phyloP scores from a whole-genome alignment of 2,329 filamentous ascomycete genomes.

The Scedosporium aurantiacum region DNA sequence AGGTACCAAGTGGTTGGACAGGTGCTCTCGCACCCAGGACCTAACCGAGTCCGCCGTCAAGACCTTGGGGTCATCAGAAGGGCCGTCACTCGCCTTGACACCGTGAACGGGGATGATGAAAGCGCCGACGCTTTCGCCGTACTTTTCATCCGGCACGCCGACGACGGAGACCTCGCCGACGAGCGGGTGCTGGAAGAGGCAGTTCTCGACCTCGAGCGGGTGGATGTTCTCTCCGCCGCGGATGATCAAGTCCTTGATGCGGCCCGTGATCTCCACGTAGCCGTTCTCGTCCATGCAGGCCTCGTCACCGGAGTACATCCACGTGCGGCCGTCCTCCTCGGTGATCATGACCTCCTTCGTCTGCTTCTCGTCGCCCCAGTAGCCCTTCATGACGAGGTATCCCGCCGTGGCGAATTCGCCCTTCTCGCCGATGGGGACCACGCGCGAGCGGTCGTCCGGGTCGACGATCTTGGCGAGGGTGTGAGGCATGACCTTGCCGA shows the following conservation, averaged over 20 bases:
- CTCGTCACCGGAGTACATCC: slow-evolving; percentile 93
- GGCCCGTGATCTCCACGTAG: slow-evolving; percentile 78
- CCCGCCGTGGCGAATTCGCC: slow-evolving; percentile 79
- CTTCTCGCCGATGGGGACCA: slow-evolving; percentile 52
- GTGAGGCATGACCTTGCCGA: slow-evolving; percentile 77
- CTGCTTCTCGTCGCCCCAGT: slow-evolving; percentile 63
- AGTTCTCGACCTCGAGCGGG: slow-evolving; percentile 86
- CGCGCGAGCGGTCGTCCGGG: slow-evolving; percentile 43
- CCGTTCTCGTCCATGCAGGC: slow-evolving; percentile 73
- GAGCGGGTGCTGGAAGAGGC: slow-evolving; percentile 59
- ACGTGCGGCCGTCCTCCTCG: slow-evolving; percentile 45
- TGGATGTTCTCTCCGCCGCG: slow-evolving; percentile 93
- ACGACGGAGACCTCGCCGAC: slow-evolving; percentile 73
- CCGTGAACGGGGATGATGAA: slow-evolving; percentile 53
- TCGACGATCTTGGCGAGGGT: slow-evolving; percentile 68
- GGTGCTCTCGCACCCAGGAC: slow-evolving; percentile 57
- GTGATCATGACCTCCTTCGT: slow-evolving; percentile 55
- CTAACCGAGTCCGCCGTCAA: slow-evolving; percentile 51
- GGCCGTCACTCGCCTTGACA: slow-evolving; percentile 11
- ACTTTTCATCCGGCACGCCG: slow-evolving; percentile 67
- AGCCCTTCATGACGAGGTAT: slow-evolving; percentile 84
- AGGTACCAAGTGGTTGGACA: slow-evolving; percentile 70
- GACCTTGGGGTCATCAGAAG: not conserved
- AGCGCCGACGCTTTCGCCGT: slow-evolving; percentile 79
- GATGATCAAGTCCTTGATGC: slow-evolving; percentile 94